Percentiles rank a stretch among this genome's conserved stretches.
These are phyloP conservation scores for Globisporangium radiosum DNA, from an alignment of 352 stramenopile genomes.

Conservation along the genomic window DNA sequence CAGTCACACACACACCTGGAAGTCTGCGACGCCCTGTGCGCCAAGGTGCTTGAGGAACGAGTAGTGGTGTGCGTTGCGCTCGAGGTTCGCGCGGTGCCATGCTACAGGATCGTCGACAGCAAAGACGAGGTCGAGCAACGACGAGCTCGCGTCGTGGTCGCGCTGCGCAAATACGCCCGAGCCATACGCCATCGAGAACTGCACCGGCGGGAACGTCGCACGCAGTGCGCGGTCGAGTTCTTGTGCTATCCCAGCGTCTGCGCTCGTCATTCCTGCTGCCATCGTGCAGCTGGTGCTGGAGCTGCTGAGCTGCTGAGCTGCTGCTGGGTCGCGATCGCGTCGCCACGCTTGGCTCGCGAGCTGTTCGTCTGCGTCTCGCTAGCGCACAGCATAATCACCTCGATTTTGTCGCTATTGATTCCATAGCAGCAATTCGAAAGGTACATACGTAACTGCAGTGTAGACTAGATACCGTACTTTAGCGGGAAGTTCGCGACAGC, in stretches of 20 bases:
- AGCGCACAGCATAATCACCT: neutral
- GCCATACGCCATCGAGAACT: slow-evolving; percentile 83
- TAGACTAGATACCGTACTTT: neutral
- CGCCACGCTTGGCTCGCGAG: too few relatives aligned
- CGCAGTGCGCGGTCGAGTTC: slow-evolving; percentile 48
- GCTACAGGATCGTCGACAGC: slow-evolving; percentile 70
- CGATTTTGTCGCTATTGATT: neutral
- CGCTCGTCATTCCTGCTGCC: neutral
- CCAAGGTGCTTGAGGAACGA: slow-evolving; percentile 73
- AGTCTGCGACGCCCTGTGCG: slow-evolving; percentile 37
- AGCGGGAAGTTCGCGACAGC: neutral
- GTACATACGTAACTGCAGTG: neutral
- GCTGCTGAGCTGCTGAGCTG: too few relatives aligned
- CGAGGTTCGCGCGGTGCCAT: slow-evolving; percentile 82
- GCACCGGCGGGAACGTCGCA: slow-evolving; percentile 56
- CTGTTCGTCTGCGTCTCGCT: neutral
- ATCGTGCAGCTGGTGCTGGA: neutral
- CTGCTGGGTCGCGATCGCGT: too few relatives aligned
- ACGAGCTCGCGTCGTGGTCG: slow-evolving; percentile 65
- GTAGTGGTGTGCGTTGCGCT: slow-evolving; percentile 72
- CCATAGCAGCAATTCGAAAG: neutral
- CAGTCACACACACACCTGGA: slow-evolving; percentile 28
- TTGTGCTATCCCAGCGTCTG: slow-evolving; percentile 1
- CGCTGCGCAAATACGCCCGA: slow-evolving; percentile 77
- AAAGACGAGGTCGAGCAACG: slow-evolving; percentile 88